These are phyloP conservation scores for Trichoderma gracile DNA, from an alignment of 2,329 filamentous ascomycete genomes.

Conservation along the genomic window DNA sequence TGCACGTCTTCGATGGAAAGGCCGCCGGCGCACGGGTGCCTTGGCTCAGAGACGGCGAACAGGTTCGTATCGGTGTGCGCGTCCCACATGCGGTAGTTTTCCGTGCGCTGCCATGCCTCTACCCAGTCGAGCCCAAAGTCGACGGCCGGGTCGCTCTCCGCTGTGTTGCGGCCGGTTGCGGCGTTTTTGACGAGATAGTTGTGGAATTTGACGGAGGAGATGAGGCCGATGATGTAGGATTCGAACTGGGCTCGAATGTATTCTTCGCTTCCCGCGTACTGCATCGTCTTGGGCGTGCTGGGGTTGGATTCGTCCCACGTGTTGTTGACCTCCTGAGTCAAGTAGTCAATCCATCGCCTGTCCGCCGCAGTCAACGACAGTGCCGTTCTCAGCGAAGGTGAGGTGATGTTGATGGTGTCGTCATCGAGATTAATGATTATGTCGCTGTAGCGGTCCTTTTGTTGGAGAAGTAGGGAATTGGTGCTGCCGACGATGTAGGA, in stretches of 20 bases:
- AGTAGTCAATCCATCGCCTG: constrained; percentile 92
- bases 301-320: constrained; percentile 96
- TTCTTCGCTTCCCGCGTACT: constrained; percentile 93
- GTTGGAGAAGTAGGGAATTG: constrained; percentile 88
- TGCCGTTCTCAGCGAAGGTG: constrained; percentile 72
- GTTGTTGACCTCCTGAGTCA: constrained; percentile 90
- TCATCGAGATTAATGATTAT: constrained; percentile 96
- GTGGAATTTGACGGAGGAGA: constrained; percentile 89
- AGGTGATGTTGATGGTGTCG: constrained; percentile 79
- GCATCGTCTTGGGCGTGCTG: constrained; percentile 85
- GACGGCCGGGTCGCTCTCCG: constrained; percentile 78
- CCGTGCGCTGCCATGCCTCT: constrained; percentile 81
- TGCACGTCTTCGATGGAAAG: constrained; percentile 94
- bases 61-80: constrained; percentile 78
- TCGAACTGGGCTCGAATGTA: constrained; percentile 97
- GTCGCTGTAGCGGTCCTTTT: constrained; percentile 94
- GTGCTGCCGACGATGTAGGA: constrained; percentile 97
- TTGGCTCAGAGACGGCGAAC: constrained; percentile 91
- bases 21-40: constrained; percentile 89
- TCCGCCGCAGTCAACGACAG: constrained; percentile 82
- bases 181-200: constrained; percentile 64
- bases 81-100: constrained; percentile 91
- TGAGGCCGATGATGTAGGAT: constrained; percentile 86
- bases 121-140: constrained; percentile 88
- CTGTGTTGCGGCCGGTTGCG: constrained; percentile 63